These are phyloP conservation scores for Phytophthora cryptogea DNA, from an alignment of 352 stramenopile species.

Conservation along the genomic window DNA sequence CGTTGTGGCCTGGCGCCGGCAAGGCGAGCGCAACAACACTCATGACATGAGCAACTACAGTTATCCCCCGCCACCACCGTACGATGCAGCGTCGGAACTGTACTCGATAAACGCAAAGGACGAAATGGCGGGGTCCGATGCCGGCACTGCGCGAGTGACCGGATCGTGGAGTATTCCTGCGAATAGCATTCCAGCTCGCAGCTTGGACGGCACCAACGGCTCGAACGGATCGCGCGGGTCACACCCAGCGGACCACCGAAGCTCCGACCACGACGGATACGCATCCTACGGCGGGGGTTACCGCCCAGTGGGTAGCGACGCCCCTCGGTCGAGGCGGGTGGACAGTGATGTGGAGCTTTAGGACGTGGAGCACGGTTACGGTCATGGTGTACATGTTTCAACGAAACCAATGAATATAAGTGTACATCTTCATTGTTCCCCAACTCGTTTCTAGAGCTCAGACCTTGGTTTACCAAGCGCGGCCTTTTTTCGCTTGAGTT, in stretches of 20 bases:
- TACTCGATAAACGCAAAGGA: slow-evolving; percentile 33
- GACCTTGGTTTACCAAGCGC: too few relatives aligned
- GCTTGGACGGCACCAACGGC: slow-evolving; percentile 44
- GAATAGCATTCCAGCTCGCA: slow-evolving; percentile 32
- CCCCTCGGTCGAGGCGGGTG: slow-evolving; percentile 38
- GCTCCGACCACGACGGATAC: slow-evolving; percentile 22
- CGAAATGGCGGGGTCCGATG: slow-evolving; percentile 16
- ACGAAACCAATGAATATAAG: too few relatives aligned
- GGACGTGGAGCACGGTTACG: too few relatives aligned
- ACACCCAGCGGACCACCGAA: slow-evolving; percentile 19
- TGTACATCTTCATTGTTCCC: too few relatives aligned
- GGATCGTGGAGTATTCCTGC: slow-evolving; percentile 27
- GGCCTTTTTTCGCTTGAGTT: too few relatives aligned
- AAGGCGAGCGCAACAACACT: slow-evolving; percentile 20
- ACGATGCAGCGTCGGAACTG: slow-evolving; percentile 47
- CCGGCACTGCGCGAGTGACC: slow-evolving; percentile 20
- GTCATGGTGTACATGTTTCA: too few relatives aligned
- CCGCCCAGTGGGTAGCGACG: slow-evolving; percentile 31
- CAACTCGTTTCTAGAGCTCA: too few relatives aligned
- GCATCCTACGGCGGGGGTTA: slow-evolving; percentile 30
- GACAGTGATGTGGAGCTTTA: slow-evolving; percentile 73
- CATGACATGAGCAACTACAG: slow-evolving; percentile 37
- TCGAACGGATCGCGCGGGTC: slow-evolving; percentile 47
- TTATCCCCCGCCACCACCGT: slow-evolving; percentile 58
- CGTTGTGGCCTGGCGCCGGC: slow-evolving; percentile 43